phyloP scores from a whole-genome alignment of 805 yeast species.

The Jamesozyma spencerorum region DNA sequence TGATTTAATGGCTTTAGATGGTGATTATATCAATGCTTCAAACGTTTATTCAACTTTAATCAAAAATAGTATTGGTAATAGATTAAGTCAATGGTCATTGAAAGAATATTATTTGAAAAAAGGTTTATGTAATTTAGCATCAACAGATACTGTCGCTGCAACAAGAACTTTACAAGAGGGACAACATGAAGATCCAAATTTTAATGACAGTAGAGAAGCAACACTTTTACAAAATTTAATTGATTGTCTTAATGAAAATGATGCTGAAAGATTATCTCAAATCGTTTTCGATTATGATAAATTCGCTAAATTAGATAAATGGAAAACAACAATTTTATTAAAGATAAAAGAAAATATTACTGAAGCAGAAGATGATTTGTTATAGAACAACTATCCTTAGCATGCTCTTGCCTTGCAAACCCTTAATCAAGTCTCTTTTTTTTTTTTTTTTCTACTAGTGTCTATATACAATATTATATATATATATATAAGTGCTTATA shows the following conservation, averaged over 20 bases:
- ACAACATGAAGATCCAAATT: constrained; percentile 63
- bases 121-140: constrained; percentile 73
- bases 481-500: no score
- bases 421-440: no score
- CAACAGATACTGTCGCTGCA: constrained; percentile 81
- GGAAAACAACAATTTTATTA: constrained; percentile 77
- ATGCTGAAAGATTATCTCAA: constrained; percentile 63
- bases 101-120: constrained; percentile 87
- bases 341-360: constrained; percentile 69
- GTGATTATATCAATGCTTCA: constrained; percentile 68
- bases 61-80: constrained; percentile 62
- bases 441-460: not conserved
- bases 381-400: constrained; percentile 7
- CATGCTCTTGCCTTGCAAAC: no score
- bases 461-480: not conserved
- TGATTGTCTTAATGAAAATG: constrained; percentile 71
- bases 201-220: constrained; percentile 65
- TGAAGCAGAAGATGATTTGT: constrained; percentile 59
- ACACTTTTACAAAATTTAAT: constrained; percentile 57
- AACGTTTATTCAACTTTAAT: constrained; percentile 72
- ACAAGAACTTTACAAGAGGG: constrained; percentile 58
- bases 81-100: constrained; percentile 78
- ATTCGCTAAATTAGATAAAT: constrained; percentile 77
- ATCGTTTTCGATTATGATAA: constrained; percentile 78
- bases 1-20: constrained; percentile 69